Percentiles rank a stretch among this genome's conserved stretches.
Evolutionary conservation across 2,329 filamentous ascomycete species (phyloP).

Genomic region (Sodiomyces alkalinus): DNA sequence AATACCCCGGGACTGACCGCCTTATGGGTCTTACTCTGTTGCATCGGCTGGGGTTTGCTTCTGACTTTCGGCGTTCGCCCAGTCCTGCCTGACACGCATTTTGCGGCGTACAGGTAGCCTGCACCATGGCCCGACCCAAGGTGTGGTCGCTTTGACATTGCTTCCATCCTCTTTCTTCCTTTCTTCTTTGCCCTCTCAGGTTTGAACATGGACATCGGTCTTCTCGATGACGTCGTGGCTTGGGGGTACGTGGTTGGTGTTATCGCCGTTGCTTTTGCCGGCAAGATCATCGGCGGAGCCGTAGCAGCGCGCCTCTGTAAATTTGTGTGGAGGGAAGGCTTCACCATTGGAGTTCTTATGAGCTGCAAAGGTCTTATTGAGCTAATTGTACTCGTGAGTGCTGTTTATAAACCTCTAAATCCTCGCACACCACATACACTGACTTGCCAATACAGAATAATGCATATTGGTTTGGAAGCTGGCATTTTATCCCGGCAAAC

Average conservation of each 20-base stretch:
- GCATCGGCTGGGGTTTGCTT: conserved; percentile 61
- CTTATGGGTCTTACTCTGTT: conserved; percentile 68
- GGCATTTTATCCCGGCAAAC: conserved; percentile 66
- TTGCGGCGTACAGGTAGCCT: conserved; percentile 61
- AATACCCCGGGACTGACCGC: conserved; percentile 69
- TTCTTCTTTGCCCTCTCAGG: conserved; percentile 91
- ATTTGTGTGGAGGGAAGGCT: conserved; percentile 78
- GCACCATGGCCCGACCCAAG: conserved; percentile 77
- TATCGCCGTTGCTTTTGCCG: conserved; percentile 65
- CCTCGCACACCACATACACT: not conserved
- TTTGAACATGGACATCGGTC: conserved; percentile 71
- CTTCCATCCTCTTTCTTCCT: conserved; percentile 70
- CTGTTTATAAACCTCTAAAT: conserved; percentile 1
- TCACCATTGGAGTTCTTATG: conserved; percentile 82
- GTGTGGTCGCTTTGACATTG: conserved; percentile 68
- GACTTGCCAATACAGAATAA: conserved; percentile 21
- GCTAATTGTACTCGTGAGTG: conserved; percentile 76
- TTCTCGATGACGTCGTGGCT: conserved; percentile 64
- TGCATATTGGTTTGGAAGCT: conserved; percentile 68
- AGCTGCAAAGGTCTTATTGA: conserved; percentile 94
- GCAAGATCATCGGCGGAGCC: conserved; percentile 73
- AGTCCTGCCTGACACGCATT: conserved; percentile 56
- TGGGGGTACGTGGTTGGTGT: conserved; percentile 87
- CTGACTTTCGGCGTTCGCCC: conserved; percentile 61
- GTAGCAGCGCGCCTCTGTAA: conserved; percentile 62